Evolutionary conservation across 345 rosid species (phyloP).

Genomic region (Aethionema arabicum): DNA sequence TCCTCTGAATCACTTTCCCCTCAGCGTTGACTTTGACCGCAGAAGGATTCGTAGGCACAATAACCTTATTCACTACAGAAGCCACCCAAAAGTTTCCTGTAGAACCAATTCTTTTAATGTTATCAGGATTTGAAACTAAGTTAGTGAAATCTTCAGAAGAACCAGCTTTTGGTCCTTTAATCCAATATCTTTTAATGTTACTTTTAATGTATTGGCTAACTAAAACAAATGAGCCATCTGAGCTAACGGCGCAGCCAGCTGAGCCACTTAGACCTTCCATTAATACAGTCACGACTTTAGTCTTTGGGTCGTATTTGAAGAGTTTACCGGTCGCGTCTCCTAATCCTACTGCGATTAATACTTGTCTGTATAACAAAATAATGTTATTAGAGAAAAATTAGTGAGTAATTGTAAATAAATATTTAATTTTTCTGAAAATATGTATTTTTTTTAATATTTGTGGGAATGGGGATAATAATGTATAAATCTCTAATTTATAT

Average conservation of each 20-base stretch:
- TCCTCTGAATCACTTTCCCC: constrained; percentile 33
- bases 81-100: constrained; percentile 38
- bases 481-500: too few relatives aligned
- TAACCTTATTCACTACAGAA: constrained; percentile 28
- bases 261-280: constrained; percentile 32
- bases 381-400: too few relatives aligned
- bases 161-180: constrained; percentile 35
- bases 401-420: too few relatives aligned
- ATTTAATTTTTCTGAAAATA: too few relatives aligned
- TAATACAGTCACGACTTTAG: constrained; percentile 30
- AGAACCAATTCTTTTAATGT: constrained; percentile 34
- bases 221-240: constrained; percentile 37
- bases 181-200: constrained; percentile 37
- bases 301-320: constrained; percentile 37
- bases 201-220: constrained; percentile 36
- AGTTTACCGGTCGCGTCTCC: constrained; percentile 35
- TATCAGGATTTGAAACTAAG: constrained; percentile 33
- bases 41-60: constrained; percentile 27
- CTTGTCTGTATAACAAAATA: constrained; percentile 23
- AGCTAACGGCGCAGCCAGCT: constrained; percentile 37
- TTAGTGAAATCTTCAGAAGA: constrained; percentile 31
- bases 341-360: constrained; percentile 26
- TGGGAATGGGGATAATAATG: too few relatives aligned
- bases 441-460: too few relatives aligned
- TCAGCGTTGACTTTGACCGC: constrained; percentile 32